A percentile compares a stretch with the other conserved stretches of the same genome.
phyloP scores from a whole-genome alignment of 257 asterid genomes.

The Rhazya stricta region DNA sequence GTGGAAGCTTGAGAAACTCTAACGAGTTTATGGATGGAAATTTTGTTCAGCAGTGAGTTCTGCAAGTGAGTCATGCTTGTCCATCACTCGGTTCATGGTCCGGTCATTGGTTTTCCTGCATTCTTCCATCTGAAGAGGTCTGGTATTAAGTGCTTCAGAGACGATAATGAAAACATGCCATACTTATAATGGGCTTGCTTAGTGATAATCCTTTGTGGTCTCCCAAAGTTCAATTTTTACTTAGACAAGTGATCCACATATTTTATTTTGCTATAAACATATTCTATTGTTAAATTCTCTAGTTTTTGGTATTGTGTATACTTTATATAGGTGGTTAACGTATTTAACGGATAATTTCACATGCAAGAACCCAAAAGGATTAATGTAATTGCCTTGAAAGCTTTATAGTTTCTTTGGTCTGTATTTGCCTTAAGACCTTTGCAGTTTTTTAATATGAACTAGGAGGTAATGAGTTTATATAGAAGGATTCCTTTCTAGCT shows the following conservation, averaged over 20 bases:
- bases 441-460: neutral
- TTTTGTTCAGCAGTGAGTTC: slow-evolving; percentile 19
- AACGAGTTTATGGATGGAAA: slow-evolving; percentile 28
- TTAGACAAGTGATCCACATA: neutral
- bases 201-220: neutral
- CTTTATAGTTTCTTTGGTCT: neutral
- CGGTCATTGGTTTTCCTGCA: neutral
- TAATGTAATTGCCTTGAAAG: neutral
- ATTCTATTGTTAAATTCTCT: too few relatives aligned
- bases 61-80: slow-evolving; percentile 6
- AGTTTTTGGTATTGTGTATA: neutral
- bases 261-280: neutral
- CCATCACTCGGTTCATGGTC: neutral
- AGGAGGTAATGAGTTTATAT: neutral
- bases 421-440: neutral
- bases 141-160: neutral
- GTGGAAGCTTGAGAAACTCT: slow-evolving; percentile 57
- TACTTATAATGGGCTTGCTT: neutral
- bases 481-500: neutral
- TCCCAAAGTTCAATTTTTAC: neutral
- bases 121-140: neutral
- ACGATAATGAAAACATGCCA: neutral
- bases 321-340: neutral
- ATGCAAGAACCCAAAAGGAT: neutral
- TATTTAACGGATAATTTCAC: neutral